Conservation (phyloP, 352 stramenopile species). For the Phytophthora podocarpi region DNA sequence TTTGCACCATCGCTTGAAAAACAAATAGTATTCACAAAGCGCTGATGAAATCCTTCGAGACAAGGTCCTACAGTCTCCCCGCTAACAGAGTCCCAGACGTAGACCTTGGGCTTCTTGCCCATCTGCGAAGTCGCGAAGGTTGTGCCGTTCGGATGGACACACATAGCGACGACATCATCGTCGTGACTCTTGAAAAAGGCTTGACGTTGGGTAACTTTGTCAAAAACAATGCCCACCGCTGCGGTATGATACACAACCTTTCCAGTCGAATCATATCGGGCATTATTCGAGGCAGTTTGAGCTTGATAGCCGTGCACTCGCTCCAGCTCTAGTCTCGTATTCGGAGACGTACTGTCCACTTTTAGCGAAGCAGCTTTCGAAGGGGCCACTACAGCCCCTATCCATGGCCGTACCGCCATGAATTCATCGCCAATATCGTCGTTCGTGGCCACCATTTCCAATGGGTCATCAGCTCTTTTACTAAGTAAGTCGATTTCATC, state of each 20-base stretch:
- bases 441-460: conserved; percentile 28
- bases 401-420: conserved; percentile 90
- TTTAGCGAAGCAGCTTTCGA: conserved; percentile 48
- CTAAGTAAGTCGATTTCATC: conserved; percentile 13
- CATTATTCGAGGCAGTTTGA: conserved; percentile 81
- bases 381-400: conserved; percentile 83
- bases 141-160: conserved; percentile 72
- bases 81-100: conserved; percentile 65
- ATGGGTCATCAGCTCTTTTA: conserved; percentile 33
- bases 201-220: conserved; percentile 48
- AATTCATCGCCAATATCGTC: conserved; percentile 86
- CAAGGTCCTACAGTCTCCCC: conserved; percentile 41
- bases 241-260: conserved; percentile 84
- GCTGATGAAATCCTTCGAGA: conserved; percentile 82
- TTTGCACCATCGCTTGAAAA: conserved; percentile 79
- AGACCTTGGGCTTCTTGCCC: conserved; percentile 84
- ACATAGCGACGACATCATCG: conserved; percentile 87
- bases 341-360: conserved; percentile 36
- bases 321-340: conserved; percentile 58
- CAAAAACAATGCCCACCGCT: conserved; percentile 74
- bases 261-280: conserved; percentile 55
- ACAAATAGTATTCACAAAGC: conserved; percentile 65
- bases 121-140: conserved; percentile 90
- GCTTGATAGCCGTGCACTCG: conserved; percentile 81
- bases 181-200: conserved; percentile 72